phyloP scores from a whole-genome alignment of 495 filamentous ascomycete genomes.

The Aspergillus nidulans region DNA sequence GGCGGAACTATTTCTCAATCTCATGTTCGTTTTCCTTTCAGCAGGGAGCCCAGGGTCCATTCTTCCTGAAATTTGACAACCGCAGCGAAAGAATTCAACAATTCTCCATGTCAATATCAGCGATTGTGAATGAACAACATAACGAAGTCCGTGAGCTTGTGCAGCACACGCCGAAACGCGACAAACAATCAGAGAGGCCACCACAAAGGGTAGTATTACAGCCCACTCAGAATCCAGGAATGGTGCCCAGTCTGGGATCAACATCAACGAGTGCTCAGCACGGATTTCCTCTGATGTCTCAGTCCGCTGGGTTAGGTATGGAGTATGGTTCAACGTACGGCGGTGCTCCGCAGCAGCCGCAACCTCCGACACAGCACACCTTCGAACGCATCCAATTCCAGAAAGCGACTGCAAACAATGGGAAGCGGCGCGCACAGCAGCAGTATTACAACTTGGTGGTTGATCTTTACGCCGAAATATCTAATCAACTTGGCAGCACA shows the following conservation, averaged over 20 bases:
- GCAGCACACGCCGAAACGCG: slow-evolving; percentile 91
- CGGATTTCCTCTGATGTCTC: slow-evolving; percentile 28
- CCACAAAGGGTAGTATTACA: slow-evolving; percentile 68
- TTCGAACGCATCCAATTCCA: slow-evolving; percentile 98
- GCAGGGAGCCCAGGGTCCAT: slow-evolving; percentile 36
- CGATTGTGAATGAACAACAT: slow-evolving; percentile 73
- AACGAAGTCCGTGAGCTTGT: slow-evolving; percentile 82
- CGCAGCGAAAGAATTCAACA: slow-evolving; percentile 54
- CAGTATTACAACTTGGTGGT: slow-evolving; percentile 93
- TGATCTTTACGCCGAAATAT: slow-evolving; percentile 78
- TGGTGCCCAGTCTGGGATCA: slow-evolving; percentile 27
- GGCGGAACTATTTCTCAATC: slow-evolving; percentile 91
- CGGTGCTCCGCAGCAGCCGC: slow-evolving; percentile 28
- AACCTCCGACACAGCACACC: slow-evolving; percentile 49
- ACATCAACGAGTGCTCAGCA: slow-evolving; percentile 23
- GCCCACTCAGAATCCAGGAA: slow-evolving; percentile 56
- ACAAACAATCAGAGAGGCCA: slow-evolving; percentile 80
- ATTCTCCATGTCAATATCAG: slow-evolving; percentile 81
- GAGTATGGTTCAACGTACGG: slow-evolving; percentile 40
- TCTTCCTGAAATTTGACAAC: slow-evolving; percentile 46
- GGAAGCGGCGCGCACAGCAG: slow-evolving; percentile 84
- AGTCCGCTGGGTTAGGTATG: slow-evolving; percentile 26
- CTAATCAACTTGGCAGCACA: slow-evolving; percentile 25
- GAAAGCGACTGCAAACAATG: slow-evolving; percentile 93
- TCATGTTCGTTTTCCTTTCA: slow-evolving; percentile 73